Evolutionary conservation across 2,329 filamentous ascomycete species (phyloP).

Genomic region (Leptographium galeiforme): DNA sequence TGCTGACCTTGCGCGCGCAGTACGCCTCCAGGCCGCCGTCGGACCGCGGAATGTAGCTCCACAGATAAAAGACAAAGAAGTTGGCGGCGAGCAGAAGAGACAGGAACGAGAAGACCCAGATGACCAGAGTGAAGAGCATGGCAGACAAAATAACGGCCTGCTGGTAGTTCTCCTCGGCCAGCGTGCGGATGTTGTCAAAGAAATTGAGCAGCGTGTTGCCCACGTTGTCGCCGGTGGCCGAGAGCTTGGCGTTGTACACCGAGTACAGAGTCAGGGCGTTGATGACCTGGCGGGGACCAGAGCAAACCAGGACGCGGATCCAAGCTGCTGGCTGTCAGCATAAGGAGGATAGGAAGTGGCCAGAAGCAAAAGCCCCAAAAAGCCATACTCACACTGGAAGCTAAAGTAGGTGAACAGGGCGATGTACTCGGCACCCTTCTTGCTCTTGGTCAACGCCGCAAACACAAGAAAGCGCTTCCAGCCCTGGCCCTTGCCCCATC

Average conservation of each 20-base stretch:
- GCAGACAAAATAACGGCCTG: constrained; percentile 74
- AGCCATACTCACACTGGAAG: constrained; percentile 40
- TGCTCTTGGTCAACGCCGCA: constrained; percentile 77
- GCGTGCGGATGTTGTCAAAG: constrained; percentile 64
- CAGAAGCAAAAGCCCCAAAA: neutral
- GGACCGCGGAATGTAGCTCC: constrained; percentile 73
- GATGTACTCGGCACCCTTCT: constrained; percentile 80
- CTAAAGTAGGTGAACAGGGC: constrained; percentile 84
- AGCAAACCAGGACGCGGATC: constrained; percentile 78
- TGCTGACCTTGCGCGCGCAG: constrained; percentile 85
- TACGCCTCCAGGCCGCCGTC: constrained; percentile 75
- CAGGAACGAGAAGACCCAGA: constrained; percentile 76
- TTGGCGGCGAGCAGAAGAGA: constrained; percentile 60
- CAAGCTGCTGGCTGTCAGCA: constrained; percentile 43
- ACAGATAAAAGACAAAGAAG: constrained; percentile 80
- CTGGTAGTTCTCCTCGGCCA: constrained; percentile 60
- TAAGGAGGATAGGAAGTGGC: neutral
- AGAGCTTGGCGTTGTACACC: constrained; percentile 62
- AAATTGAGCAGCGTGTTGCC: constrained; percentile 59
- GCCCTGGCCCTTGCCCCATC: constrained; percentile 60
- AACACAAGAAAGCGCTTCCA: constrained; percentile 90
- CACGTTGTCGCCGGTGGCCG: constrained; percentile 41
- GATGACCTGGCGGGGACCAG: constrained; percentile 81
- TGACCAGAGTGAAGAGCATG: constrained; percentile 83
- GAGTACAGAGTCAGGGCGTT: constrained; percentile 83